Conservation (phyloP, 345 rosid genomes). For the Geranium rotundifolium region DNA sequence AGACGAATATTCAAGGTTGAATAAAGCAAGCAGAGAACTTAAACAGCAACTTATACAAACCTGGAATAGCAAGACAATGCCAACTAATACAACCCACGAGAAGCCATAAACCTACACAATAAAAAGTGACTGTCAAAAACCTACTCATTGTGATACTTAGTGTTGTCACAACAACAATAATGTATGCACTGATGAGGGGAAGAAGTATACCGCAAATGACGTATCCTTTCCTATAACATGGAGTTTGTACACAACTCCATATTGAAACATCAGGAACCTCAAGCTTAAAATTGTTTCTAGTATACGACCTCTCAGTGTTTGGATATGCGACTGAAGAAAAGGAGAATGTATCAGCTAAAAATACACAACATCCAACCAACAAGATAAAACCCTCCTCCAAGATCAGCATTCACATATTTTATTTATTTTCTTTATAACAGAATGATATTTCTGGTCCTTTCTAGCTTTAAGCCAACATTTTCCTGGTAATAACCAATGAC, state of each 20-base stretch:
- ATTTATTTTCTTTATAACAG: neutral
- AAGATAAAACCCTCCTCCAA: neutral
- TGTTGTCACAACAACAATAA: neutral
- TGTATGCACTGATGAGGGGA: neutral
- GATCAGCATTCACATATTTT: neutral
- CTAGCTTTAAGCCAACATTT: neutral
- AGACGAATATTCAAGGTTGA: neutral
- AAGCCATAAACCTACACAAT: constrained; percentile 64
- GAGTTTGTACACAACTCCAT: constrained; percentile 93
- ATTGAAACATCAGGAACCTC: constrained; percentile 85
- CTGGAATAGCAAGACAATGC: constrained; percentile 61
- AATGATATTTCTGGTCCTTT: neutral
- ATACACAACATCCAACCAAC: neutral
- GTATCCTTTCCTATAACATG: constrained; percentile 52
- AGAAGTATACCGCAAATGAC: constrained; percentile 61
- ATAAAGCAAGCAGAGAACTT: constrained; percentile 5
- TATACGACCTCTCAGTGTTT: constrained; percentile 81
- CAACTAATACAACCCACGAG: constrained; percentile 78
- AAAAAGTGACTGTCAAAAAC: constrained; percentile 14
- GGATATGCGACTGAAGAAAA: constrained; percentile 67
- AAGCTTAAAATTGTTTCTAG: constrained; percentile 81
- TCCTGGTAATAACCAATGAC: neutral
- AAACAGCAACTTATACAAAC: constrained; percentile 21
- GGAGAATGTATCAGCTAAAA: constrained; percentile 1
- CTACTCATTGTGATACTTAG: neutral